phyloP scores from a whole-genome alignment of 139 green algal species.

The Picochlorum sp. region DNA sequence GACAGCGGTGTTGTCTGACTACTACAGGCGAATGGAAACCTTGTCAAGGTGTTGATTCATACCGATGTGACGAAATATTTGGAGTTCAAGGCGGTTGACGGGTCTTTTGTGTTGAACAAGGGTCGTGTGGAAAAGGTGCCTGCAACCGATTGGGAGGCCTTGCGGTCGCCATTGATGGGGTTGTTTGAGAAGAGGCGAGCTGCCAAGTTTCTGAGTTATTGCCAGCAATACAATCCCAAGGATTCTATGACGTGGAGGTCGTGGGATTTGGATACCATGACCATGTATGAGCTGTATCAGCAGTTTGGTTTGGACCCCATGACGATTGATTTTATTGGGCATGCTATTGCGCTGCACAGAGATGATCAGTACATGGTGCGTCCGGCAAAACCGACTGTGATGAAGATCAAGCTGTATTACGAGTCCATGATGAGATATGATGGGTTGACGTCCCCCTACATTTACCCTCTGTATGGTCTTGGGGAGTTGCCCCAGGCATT shows the following conservation, averaged over 20 bases:
- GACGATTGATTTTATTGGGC: constrained; percentile 94
- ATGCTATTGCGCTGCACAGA: constrained; percentile 87
- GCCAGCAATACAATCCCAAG: constrained; percentile 81
- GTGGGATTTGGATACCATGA: constrained; percentile 74
- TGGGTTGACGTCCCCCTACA: constrained; percentile 83
- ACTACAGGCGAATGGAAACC: constrained; percentile 53
- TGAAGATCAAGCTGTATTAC: constrained; percentile 94
- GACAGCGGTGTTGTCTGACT: not conserved
- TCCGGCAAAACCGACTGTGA: constrained; percentile 72
- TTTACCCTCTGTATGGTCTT: constrained; percentile 97
- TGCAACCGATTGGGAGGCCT: constrained; percentile 84
- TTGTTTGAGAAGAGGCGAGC: constrained; percentile 96
- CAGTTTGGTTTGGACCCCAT: constrained; percentile 73
- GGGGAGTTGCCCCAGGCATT: constrained; percentile 97
- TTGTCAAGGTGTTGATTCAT: constrained; percentile 87
- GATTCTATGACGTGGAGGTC: constrained; percentile 78
- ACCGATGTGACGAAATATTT: constrained; percentile 98
- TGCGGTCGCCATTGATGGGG: constrained; percentile 87
- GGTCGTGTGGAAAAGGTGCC: constrained; percentile 75
- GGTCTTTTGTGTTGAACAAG: constrained; percentile 86
- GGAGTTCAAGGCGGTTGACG: constrained; percentile 97
- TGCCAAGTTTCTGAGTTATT: constrained; percentile 90
- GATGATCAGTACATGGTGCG: constrained; percentile 35
- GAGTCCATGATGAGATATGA: constrained; percentile 91
- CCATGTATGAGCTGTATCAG: constrained; percentile 80